Base-by-base conservation (phyloP, 2,329 filamentous ascomycete genomes). In the Exophiala phaeomuriformis region DNA sequence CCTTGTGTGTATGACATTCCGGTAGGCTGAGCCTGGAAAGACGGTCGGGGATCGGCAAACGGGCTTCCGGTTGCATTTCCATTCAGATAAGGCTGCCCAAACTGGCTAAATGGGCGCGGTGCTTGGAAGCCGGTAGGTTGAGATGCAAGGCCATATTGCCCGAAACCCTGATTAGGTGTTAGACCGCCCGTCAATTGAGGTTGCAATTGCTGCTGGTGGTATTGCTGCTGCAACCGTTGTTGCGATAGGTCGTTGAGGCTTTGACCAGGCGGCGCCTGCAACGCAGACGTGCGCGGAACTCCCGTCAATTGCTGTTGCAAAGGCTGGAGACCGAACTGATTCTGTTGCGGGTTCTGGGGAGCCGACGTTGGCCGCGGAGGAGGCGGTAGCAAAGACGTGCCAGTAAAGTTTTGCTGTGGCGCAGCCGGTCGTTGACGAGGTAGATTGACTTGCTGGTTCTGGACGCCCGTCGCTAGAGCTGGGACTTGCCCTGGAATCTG, bases 271-370 rank as follows among this genome's bases (percentile, higher is more conserved):
- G 85, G 81, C 30, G 86, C 85, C 52, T 88, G 75, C 59, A 82
- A 82, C 9, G 67, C 68, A 2, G 64, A 64, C 7, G 73, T 73
- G 64, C 82, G 80, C 59, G 80, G 77, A 50, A 78, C 62, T 5
- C 91, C 90, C 3, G 93, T 96, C 69, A 90, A 80, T 67, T 96
- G 91, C 49, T 89, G 83, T 67, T 90, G 85, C 61, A 96, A 71
- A 10, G 88, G 83, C 47, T 88, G 82, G 12, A 85, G 80, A 5
- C 80, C 79, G 67, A 94, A 93, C 3, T 77, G 78, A 68, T 79
- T 90, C 43, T 83, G 82, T 47, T 81, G 70, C 55, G 77, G 85
- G 50, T 89, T 86, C 67, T 89, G 86, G 29, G 93, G 91, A 37
- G 93, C 91, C 39, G 91, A 96, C 8, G 93, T 77, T 5, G 93